Conservation (phyloP, 2,329 filamentous ascomycete genomes). For the Drechslerella coelobrocha region DNA sequence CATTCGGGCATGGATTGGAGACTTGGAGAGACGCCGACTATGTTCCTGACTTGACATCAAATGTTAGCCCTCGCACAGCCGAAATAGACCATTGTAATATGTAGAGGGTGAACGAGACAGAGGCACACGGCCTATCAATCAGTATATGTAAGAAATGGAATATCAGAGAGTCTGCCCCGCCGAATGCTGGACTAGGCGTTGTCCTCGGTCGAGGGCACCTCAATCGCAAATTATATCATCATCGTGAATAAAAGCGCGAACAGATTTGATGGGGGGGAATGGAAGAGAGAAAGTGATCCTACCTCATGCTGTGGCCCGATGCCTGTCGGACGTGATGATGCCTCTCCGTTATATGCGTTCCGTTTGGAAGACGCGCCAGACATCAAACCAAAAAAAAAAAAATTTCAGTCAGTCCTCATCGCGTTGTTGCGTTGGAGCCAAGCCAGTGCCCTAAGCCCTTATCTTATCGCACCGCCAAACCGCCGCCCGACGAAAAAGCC, state of each 20-base stretch:
- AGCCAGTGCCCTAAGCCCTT: slow-evolving; percentile 44
- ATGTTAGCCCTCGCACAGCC: not conserved
- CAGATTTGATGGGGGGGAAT: slow-evolving; percentile 45
- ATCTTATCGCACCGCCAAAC: slow-evolving; percentile 16
- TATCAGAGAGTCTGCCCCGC: slow-evolving; percentile 73
- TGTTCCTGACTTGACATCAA: not conserved
- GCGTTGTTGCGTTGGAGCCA: slow-evolving; percentile 23
- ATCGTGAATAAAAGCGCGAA: slow-evolving; percentile 59
- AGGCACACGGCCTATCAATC: slow-evolving; percentile 61
- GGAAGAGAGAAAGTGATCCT: slow-evolving; percentile 45
- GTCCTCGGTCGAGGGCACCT: slow-evolving; percentile 77
- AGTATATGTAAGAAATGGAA: slow-evolving; percentile 99
- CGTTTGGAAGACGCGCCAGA: not conserved
- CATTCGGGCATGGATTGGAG: not conserved
- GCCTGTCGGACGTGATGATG: not conserved
- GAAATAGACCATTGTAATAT: not conserved
- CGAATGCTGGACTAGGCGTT: slow-evolving; percentile 90
- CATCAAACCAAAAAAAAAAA: slow-evolving; percentile 14
- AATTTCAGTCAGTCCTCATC: slow-evolving; percentile 46
- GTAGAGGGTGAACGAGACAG: slow-evolving; percentile 52
- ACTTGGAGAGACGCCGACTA: not conserved
- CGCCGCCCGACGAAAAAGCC: slow-evolving; percentile 11
- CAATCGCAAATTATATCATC: slow-evolving; percentile 99
- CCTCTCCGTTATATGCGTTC: not conserved
- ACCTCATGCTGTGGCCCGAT: slow-evolving; percentile 51